A percentile compares a stretch with the other conserved stretches of the same genome.
phyloP scores from a whole-genome alignment of 2,329 filamentous ascomycete species.

The Lomentospora prolificans region DNA sequence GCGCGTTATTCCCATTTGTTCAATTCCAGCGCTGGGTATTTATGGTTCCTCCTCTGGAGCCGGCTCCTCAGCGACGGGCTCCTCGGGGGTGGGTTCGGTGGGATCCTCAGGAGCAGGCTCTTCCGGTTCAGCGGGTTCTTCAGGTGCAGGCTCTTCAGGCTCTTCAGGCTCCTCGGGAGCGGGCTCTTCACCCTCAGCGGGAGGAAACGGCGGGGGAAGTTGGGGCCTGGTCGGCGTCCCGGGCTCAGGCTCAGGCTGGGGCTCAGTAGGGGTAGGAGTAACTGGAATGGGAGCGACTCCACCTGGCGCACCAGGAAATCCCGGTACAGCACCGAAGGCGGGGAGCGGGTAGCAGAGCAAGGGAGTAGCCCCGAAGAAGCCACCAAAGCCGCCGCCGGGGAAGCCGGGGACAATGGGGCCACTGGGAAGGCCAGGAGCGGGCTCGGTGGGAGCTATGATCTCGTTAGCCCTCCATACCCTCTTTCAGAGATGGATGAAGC shows the following conservation, averaged over 20 bases:
- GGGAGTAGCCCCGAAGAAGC: neutral
- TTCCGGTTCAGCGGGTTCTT: neutral
- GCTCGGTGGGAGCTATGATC: neutral
- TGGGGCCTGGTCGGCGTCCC: neutral
- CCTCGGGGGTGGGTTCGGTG: neutral
- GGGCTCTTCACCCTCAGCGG: neutral
- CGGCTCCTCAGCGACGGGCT: neutral
- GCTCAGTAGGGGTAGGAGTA: neutral
- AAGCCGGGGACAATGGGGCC: neutral
- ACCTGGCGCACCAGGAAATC: neutral
- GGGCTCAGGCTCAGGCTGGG: neutral
- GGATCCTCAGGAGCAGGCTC: neutral
- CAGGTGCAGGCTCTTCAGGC: neutral
- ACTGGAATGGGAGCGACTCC: neutral
- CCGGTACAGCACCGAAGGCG: neutral
- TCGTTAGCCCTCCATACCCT: too few relatives aligned
- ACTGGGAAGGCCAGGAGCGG: neutral
- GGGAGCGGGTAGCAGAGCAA: neutral
- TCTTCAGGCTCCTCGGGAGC: neutral
- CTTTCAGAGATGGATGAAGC: too few relatives aligned
- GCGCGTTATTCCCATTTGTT: neutral
- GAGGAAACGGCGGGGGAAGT: neutral
- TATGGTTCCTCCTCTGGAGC: neutral
- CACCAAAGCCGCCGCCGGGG: neutral
- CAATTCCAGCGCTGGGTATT: neutral